These are phyloP conservation scores for Colletotrichum orchidophilum DNA, from an alignment of 2,329 filamentous ascomycete species.

Conservation along the genomic window DNA sequence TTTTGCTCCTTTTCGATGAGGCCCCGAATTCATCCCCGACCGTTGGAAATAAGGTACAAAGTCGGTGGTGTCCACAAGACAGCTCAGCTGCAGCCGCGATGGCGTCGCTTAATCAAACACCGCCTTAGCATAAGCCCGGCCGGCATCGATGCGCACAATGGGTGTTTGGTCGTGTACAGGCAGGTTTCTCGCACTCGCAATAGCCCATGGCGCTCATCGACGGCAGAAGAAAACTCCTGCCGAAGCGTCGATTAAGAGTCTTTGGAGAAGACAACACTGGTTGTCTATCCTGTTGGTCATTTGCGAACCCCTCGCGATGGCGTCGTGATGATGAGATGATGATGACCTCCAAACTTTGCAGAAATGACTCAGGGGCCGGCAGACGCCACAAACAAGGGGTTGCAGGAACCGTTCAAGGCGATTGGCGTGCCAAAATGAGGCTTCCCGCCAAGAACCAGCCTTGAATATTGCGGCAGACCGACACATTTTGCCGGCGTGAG, in stretches of 20 bases:
- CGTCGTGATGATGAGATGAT: not conserved
- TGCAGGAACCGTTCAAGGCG: not conserved
- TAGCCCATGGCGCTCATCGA: not conserved
- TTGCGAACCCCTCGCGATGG: not conserved
- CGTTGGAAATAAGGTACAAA: not conserved
- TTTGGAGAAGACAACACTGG: not conserved
- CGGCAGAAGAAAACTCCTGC: not conserved
- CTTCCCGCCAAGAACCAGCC: not conserved
- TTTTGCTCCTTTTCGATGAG: not conserved
- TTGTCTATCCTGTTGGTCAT: not conserved
- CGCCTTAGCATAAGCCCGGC: not conserved
- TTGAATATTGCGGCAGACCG: not conserved
- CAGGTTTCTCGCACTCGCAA: not conserved
- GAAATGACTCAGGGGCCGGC: not conserved
- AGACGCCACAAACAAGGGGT: constrained; percentile 9
- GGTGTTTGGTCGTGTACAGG: not conserved
- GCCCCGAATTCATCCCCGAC: not conserved
- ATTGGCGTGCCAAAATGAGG: not conserved
- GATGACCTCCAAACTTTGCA: not conserved
- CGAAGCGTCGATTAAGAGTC: not conserved
- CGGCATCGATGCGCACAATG: not conserved
- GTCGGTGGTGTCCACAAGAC: constrained; percentile 1
- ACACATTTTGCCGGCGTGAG: not conserved
- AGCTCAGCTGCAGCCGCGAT: constrained; percentile 1
- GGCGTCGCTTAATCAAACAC: constrained; percentile 17